Evolutionary conservation across 306 rosid genomes (phyloP).

Genomic region (Alnus glutinosa): DNA sequence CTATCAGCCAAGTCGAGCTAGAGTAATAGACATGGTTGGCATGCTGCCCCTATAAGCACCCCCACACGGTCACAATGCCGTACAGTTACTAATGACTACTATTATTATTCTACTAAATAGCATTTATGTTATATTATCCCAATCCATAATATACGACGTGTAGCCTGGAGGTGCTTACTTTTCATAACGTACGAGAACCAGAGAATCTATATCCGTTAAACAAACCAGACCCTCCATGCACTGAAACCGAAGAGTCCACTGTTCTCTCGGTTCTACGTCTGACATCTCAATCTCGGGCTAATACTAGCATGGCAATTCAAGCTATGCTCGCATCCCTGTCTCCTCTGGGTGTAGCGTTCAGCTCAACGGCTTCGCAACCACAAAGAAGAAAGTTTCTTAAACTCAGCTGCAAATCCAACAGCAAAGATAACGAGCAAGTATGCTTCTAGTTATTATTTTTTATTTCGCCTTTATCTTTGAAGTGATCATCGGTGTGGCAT

Average conservation of each 20-base stretch:
- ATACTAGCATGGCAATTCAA: slow-evolving; percentile 5
- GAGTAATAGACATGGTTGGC: too few relatives aligned
- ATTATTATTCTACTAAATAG: too few relatives aligned
- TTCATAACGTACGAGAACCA: slow-evolving; percentile 28
- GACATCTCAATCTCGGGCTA: neutral
- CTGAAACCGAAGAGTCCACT: neutral
- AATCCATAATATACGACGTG: neutral
- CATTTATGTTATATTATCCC: too few relatives aligned
- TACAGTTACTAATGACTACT: too few relatives aligned
- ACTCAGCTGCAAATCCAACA: slow-evolving; percentile 48
- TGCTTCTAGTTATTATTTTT: slow-evolving; percentile 12
- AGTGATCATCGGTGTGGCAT: too few relatives aligned
- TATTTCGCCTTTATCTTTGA: neutral
- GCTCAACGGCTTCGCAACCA: slow-evolving; percentile 23
- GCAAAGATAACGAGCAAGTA: slow-evolving; percentile 42
- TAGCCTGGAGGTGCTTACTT: neutral
- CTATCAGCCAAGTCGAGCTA: too few relatives aligned
- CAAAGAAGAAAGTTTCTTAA: slow-evolving; percentile 37
- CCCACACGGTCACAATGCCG: too few relatives aligned
- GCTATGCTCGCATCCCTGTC: slow-evolving; percentile 33
- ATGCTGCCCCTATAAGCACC: too few relatives aligned
- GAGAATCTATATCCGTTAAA: slow-evolving; percentile 28
- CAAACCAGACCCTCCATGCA: neutral
- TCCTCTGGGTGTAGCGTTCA: slow-evolving; percentile 23
- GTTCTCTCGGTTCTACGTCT: slow-evolving; percentile 3